Evolutionary conservation across 2,329 filamentous ascomycete species (phyloP), one percentile per base, ranked within the genome.

Genomic region (Diaporthe citri): DNA sequence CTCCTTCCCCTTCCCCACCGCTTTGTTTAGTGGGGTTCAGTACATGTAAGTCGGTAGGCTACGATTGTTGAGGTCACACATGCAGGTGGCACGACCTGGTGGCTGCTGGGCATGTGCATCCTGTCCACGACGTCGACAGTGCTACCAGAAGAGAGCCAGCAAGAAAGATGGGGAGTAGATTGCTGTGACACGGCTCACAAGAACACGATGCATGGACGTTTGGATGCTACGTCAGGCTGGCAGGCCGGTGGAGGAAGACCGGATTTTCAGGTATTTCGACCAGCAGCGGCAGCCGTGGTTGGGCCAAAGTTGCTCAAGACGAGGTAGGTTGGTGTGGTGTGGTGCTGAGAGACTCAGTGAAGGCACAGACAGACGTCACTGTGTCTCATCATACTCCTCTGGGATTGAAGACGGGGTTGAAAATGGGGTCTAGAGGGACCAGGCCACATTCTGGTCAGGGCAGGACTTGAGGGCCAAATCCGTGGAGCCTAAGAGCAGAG

Each of bases 191-290:
- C 36, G 41, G 34, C 46, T 51, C 36, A 46, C 28, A 48, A 39
- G 39, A 64, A 52, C 39, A 43, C 48, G 52, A 39, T 72, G 57
- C 67, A 74, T 34, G 41, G 67, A 36, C 48, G 59, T 74, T 66
- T 51, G 17, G 41, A 31, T 66, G 20, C 39, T 72, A 74, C 73
- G 60, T 69, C 71, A 69, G 48, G 48, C n/a, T 55, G 52, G 39
- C 31, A 36, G 59, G 39, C 17, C 25, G 52, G 39, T 56, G 36
- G 36, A 57, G 51, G 51, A 22, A 17, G 51, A 17, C 67, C 20
- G 46, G 13, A 52, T 52, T 67, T 39, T 2, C 31, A 67, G 46
- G 13, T 52, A 28, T 52, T 67, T 41, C 64, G 10, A 22, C 34
- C 17, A 15, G 64, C n/a, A 36, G 48, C 34, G n/a, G 64, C n/a